phyloP scores from a whole-genome alignment of 2,329 filamentous ascomycete genomes.

The Aspergillus glaucus region DNA sequence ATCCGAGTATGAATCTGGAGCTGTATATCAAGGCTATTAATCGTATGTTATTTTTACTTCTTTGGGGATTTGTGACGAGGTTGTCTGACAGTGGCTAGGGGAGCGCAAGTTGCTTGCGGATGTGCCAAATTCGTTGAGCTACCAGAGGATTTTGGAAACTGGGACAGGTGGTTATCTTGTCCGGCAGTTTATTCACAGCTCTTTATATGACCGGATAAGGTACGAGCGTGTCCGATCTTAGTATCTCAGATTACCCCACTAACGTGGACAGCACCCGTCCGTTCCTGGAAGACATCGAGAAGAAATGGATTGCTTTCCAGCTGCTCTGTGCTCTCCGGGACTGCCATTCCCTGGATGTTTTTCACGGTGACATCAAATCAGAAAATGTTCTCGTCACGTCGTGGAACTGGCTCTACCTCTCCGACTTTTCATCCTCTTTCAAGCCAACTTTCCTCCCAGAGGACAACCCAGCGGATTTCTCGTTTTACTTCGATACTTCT shows the following conservation, averaged over 20 bases:
- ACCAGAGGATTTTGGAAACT: slow-evolving; percentile 87
- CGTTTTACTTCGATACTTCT: slow-evolving; percentile 94
- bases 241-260: slow-evolving; percentile 11
- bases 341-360: slow-evolving; percentile 81
- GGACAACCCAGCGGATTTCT: slow-evolving; percentile 95
- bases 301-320: slow-evolving; percentile 97
- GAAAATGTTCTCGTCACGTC: slow-evolving; percentile 96
- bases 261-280: slow-evolving; percentile 67
- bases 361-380: slow-evolving; percentile 97
- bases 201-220: slow-evolving; percentile 86
- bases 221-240: slow-evolving; percentile 20
- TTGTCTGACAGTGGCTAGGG: slow-evolving; percentile 41
- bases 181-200: slow-evolving; percentile 92
- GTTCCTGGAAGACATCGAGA: slow-evolving; percentile 95
- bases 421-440: slow-evolving; percentile 94
- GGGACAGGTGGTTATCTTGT: slow-evolving; percentile 87
- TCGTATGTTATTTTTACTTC: slow-evolving; percentile 46
- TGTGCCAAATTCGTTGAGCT: slow-evolving; percentile 84
- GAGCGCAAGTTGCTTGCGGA: slow-evolving; percentile 74
- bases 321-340: slow-evolving; percentile 86
- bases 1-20: slow-evolving; percentile 71
- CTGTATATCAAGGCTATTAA: slow-evolving; percentile 71
- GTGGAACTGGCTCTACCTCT: slow-evolving; percentile 98
- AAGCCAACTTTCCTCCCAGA: slow-evolving; percentile 91
- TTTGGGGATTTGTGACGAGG: not conserved